A percentile compares a stretch with the other conserved stretches of the same genome.
These are phyloP conservation scores for Furcasterigmium sp. DNA, from an alignment of 2,329 filamentous ascomycete genomes.

Conservation along the genomic window DNA sequence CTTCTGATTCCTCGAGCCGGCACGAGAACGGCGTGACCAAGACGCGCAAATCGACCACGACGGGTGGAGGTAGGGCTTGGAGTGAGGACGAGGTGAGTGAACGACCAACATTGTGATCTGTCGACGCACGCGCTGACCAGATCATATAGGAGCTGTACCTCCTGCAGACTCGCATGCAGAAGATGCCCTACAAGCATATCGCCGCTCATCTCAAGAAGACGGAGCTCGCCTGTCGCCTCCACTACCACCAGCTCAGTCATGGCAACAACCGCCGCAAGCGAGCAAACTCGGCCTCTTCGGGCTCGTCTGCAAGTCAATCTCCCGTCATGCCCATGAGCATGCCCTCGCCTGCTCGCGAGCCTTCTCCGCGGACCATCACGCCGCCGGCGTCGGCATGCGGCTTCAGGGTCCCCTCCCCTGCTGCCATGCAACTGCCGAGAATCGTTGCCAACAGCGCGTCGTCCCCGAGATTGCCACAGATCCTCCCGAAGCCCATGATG, in stretches of 20 bases:
- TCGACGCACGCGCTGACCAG: too few relatives aligned
- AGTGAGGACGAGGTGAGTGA: constrained; percentile 75
- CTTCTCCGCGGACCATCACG: constrained; percentile 41
- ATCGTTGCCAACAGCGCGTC: constrained; percentile 41
- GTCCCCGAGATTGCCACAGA: constrained; percentile 51
- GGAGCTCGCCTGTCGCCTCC: constrained; percentile 78
- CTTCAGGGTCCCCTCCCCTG: constrained; percentile 38
- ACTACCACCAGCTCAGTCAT: constrained; percentile 82
- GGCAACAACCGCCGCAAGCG: constrained; percentile 77
- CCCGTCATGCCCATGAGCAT: constrained; percentile 41
- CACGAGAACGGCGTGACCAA: constrained; percentile 58
- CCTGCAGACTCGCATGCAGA: constrained; percentile 76
- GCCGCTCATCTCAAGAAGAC: constrained; percentile 82
- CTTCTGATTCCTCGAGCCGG: constrained; percentile 49
- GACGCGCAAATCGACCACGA: constrained; percentile 62
- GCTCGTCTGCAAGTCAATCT: constrained; percentile 51
- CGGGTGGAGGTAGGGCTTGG: constrained; percentile 75
- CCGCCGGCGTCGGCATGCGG: constrained; percentile 39
- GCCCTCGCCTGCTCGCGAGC: constrained; percentile 46
- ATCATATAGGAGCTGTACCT: constrained; percentile 70
- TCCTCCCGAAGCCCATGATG: constrained; percentile 60
- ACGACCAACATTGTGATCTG: too few relatives aligned
- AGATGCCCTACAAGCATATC: constrained; percentile 90
- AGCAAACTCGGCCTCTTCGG: constrained; percentile 63
- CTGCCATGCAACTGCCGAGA: constrained; percentile 46